A percentile compares a stretch with the other conserved stretches of the same genome.
phyloP scores from a whole-genome alignment of 257 asterid species.

The Capsicum baccatum region DNA sequence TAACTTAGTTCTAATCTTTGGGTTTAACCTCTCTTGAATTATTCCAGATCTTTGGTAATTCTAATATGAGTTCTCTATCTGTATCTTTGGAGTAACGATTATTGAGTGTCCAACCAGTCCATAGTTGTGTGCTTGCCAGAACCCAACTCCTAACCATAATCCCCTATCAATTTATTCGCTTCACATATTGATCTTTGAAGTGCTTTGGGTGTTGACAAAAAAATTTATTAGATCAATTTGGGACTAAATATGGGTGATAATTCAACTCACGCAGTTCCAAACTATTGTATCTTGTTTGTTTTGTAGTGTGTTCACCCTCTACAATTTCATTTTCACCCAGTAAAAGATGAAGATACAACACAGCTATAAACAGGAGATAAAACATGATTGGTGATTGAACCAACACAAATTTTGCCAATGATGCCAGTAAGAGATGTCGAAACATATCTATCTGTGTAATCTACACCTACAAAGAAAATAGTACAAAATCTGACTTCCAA shows the following conservation, averaged over 20 bases:
- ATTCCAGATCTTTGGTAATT: too few species aligned
- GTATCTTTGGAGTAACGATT: background rate
- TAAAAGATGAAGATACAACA: background rate
- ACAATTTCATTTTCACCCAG: background rate
- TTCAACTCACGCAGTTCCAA: background rate
- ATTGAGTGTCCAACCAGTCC: too few species aligned
- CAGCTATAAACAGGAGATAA: background rate
- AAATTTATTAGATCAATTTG: background rate
- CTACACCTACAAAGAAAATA: background rate
- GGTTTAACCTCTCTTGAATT: too few species aligned
- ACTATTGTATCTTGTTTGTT: background rate
- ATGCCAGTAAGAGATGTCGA: background rate
- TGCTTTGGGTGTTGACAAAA: too few species aligned
- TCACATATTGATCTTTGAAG: too few species aligned
- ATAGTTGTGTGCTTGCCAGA: too few species aligned
- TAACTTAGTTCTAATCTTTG: too few species aligned
- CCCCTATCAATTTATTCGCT: too few species aligned
- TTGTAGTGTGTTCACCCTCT: background rate
- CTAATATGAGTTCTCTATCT: background rate
- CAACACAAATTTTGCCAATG: background rate
- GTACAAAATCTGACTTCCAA: conserved; percentile 16
- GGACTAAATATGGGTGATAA: background rate
- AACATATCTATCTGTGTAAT: background rate
- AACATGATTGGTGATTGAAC: background rate
- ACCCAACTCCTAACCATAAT: too few species aligned